Base-by-base conservation (phyloP, 2,329 filamentous ascomycete species). In the Verticillium dahliae region DNA sequence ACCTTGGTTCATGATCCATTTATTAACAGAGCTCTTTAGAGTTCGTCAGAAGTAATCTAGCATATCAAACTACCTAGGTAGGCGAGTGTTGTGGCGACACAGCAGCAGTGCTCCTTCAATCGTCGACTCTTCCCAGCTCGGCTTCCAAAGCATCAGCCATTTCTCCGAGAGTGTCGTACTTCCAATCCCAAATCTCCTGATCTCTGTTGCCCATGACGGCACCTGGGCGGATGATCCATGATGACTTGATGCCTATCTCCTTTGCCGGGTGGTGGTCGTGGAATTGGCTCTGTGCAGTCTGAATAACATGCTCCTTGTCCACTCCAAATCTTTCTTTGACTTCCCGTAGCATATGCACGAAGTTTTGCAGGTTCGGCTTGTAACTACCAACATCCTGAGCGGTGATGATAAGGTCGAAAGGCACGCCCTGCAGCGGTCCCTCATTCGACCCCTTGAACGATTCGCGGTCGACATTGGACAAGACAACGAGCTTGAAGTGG, bases 361-460 rank as follows among this genome's bases (percentile, higher is more conserved):
- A 92, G 65, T 91, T 91, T 59, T 76, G 74, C 35, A 76, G 68
- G 66, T 86, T 80, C 0, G 90, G 90, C 74, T 92, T 92, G 70
- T 91, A 92, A 14, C 80, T 82, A 0, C 89, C 88, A 34, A 92
- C 83, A 50, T 90, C 86, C 70, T 91, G 79, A 0, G 89, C 90
- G 0, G 88, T 91, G 69, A 88, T 81, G 41, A 90, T 75, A 3
- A 82, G 78, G 67, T 89, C 86, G 67, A 91, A 81, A 1, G 76
- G 66, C 31, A 82, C 75, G 1, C 78, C 78, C 41, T 78, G 67
- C 1, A 88, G 71, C 0, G 81, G 79, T 0, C 81, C 78, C 1
- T 74, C 69, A 14, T 80, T 76, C 1, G 74, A 79, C 14, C 60
- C 59, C 0, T 72, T 67, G 66, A 88, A 87, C 0, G 81, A 83